Conservation (phyloP, 306 rosid species). For the barrel medic (Medicago truncatula) region DNA sequence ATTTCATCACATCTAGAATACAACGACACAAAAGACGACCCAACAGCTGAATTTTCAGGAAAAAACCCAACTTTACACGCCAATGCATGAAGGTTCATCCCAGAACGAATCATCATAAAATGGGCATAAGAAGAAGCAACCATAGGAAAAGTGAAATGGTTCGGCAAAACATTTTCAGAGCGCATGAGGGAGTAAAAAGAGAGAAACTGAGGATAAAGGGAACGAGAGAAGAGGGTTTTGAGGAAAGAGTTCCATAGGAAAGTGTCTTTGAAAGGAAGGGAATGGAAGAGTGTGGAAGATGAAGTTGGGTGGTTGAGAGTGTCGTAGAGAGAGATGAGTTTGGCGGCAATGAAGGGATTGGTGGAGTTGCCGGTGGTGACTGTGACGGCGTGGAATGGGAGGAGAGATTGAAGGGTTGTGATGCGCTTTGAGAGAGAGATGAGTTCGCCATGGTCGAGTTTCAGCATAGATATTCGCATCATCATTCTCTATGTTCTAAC, state of each 20-base stretch:
- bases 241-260: conserved; percentile 82
- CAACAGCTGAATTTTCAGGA: conserved; percentile 50
- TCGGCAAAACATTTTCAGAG: conserved; percentile 47
- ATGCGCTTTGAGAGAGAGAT: conserved; percentile 52
- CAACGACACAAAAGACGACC: conserved; percentile 68
- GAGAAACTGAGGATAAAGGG: conserved; percentile 47
- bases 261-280: conserved; percentile 54
- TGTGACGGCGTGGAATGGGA: conserved; percentile 61
- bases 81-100: conserved; percentile 63
- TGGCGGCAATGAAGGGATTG: conserved; percentile 73
- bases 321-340: conserved; percentile 72
- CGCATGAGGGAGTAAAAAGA: conserved; percentile 63
- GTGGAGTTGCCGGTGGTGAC: conserved; percentile 74
- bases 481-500: background rate
- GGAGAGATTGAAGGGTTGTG: conserved; percentile 55
- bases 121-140: conserved; percentile 63
- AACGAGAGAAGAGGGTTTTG: conserved; percentile 72
- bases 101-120: conserved; percentile 45
- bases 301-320: conserved; percentile 49
- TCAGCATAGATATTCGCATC: conserved; percentile 4
- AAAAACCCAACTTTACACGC: conserved; percentile 60
- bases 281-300: conserved; percentile 54
- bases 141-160: conserved; percentile 71
- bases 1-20: conserved; percentile 61
- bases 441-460: conserved; percentile 31